A percentile compares a stretch with the other conserved stretches of the same genome.
phyloP scores from a whole-genome alignment of 148 eudicot genomes.

The Vaccinium macrocarpon region DNA sequence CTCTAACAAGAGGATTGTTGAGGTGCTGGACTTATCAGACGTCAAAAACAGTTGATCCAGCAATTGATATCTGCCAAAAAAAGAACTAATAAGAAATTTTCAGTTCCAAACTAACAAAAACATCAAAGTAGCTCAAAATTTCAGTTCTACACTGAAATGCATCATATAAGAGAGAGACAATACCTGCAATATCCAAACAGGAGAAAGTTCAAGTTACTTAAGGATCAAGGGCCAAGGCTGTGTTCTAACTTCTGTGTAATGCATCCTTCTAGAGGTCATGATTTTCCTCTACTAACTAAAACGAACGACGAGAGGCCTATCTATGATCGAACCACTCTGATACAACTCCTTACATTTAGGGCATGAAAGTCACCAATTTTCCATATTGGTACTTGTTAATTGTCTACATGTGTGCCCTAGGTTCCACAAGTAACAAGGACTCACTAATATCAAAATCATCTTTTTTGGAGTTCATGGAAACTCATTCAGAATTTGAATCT shows the following conservation, averaged over 20 bases:
- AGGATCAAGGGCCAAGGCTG: conserved; percentile 1
- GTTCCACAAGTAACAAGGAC: background rate
- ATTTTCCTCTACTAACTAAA: background rate
- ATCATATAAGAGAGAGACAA: background rate
- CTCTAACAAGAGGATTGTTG: conserved; percentile 52
- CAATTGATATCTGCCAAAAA: conserved; percentile 51
- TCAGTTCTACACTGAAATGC: background rate
- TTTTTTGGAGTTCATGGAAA: background rate
- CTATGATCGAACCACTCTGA: background rate
- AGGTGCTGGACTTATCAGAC: conserved; percentile 37
- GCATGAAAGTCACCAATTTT: background rate
- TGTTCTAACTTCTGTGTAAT: background rate
- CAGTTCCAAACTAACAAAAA: background rate
- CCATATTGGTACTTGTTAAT: background rate
- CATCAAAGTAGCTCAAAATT: background rate
- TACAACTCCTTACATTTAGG: background rate
- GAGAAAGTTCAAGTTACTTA: background rate
- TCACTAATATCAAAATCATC: background rate
- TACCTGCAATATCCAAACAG: background rate
- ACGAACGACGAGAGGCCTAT: background rate
- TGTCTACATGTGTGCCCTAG: background rate
- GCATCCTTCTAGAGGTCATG: background rate
- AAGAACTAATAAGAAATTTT: background rate
- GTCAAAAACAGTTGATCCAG: conserved; percentile 48
- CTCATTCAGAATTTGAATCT: background rate